A percentile compares a stretch with the other conserved stretches of the same genome.
These are phyloP conservation scores for Ceratobasidium sp. DNA, from an alignment of 1,284 basidiomycete species.

Conservation along the genomic window DNA sequence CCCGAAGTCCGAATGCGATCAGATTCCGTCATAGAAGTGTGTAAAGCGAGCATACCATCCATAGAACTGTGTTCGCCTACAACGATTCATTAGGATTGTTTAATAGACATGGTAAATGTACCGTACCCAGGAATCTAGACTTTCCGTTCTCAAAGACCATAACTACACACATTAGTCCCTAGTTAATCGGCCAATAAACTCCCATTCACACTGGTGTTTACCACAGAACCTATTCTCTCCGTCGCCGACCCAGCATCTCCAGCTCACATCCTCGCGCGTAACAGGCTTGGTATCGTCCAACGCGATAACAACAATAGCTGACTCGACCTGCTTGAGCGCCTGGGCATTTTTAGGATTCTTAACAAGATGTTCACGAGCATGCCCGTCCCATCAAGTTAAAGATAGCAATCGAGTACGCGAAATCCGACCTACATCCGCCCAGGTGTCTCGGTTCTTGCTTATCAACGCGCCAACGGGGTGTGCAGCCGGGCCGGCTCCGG, in stretches of 20 bases:
- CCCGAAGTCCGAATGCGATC: constrained; percentile 56
- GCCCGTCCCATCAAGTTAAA: no score
- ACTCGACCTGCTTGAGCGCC: constrained; percentile 84
- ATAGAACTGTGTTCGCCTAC: constrained; percentile 84
- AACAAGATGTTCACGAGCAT: constrained; percentile 75
- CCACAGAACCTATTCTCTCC: constrained; percentile 96
- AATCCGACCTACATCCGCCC: constrained; percentile 84
- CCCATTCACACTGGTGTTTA: constrained; percentile 87
- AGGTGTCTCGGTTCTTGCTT: constrained; percentile 88
- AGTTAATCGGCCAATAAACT: background rate
- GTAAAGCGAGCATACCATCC: constrained; percentile 52
- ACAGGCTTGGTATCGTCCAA: constrained; percentile 85
- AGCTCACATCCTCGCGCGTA: constrained; percentile 84
- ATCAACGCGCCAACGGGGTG: constrained; percentile 84
- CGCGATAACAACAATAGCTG: constrained; percentile 87
- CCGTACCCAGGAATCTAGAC: constrained; percentile 82
- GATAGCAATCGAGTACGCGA: no score
- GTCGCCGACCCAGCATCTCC: constrained; percentile 91
- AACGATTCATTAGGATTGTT: no score
- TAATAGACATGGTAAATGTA: no score
- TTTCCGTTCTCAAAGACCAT: constrained; percentile 94
- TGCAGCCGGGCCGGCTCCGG: constrained; percentile 63
- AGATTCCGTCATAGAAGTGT: background rate
- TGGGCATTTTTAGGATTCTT: constrained; percentile 71
- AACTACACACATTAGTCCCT: constrained; percentile 61